Conservation (phyloP, 2,329 filamentous ascomycete species). For the Sarocladium strictum region DNA sequence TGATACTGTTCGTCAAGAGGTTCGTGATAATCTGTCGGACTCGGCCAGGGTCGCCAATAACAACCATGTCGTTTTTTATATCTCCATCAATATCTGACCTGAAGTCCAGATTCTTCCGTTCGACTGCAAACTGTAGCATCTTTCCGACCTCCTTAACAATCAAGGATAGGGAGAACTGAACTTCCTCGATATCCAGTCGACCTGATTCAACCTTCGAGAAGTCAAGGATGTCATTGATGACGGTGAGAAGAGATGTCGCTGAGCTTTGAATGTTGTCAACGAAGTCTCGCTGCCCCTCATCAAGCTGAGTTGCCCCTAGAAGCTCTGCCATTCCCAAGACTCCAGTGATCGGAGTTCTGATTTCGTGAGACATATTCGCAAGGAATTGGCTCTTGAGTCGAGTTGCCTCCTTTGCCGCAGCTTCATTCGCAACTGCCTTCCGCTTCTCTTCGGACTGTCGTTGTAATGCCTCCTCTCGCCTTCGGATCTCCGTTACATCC, state of each 20-base stretch:
- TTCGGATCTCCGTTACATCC: slow-evolving; percentile 69
- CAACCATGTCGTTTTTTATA: slow-evolving; percentile 63
- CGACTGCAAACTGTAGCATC: slow-evolving; percentile 81
- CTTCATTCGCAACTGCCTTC: slow-evolving; percentile 66
- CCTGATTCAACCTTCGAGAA: slow-evolving; percentile 84
- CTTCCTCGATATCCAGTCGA: slow-evolving; percentile 70
- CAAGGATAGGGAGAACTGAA: slow-evolving; percentile 69
- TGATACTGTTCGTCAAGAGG: slow-evolving; percentile 70
- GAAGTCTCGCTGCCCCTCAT: slow-evolving; percentile 66
- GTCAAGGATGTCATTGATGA: slow-evolving; percentile 88
- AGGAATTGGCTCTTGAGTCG: slow-evolving; percentile 75
- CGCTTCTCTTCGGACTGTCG: slow-evolving; percentile 64
- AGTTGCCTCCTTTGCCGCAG: slow-evolving; percentile 73
- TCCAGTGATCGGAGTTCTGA: slow-evolving; percentile 71
- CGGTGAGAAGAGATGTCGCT: slow-evolving; percentile 73
- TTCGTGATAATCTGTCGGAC: slow-evolving; percentile 81
- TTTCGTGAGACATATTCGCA: slow-evolving; percentile 78
- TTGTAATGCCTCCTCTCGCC: slow-evolving; percentile 56
- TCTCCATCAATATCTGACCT: slow-evolving; percentile 57
- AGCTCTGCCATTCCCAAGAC: slow-evolving; percentile 77
- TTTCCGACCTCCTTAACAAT: slow-evolving; percentile 75
- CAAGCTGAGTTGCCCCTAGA: slow-evolving; percentile 60
- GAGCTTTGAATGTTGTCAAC: slow-evolving; percentile 75
- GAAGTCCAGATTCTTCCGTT: slow-evolving; percentile 72
- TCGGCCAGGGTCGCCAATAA: slow-evolving; percentile 80